A percentile compares a stretch with the other conserved stretches of the same genome.
Evolutionary conservation across 2,329 filamentous ascomycete species (phyloP).

Genomic region (Phoma sp.): DNA sequence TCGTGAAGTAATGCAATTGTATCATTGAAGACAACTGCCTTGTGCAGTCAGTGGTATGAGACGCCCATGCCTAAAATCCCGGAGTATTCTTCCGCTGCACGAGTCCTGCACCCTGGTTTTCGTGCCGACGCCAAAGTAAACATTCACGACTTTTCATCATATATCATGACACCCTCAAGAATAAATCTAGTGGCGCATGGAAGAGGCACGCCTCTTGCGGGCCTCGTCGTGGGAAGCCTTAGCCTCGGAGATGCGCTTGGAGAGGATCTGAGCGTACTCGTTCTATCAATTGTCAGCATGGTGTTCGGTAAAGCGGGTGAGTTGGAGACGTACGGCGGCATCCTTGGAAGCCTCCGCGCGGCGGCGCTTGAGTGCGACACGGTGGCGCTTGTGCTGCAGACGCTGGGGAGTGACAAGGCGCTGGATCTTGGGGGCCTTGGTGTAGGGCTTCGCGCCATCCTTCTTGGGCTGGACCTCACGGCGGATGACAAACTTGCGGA

Average conservation of each 20-base stretch:
- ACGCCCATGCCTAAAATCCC: constrained; percentile 45
- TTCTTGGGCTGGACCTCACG: constrained; percentile 97
- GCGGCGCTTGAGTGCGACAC: constrained; percentile 97
- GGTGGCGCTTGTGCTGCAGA: constrained; percentile 99
- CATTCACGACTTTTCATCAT: constrained; percentile 45
- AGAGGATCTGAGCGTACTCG: constrained; percentile 95
- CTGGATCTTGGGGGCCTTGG: constrained; percentile 99
- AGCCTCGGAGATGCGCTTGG: constrained; percentile 96
- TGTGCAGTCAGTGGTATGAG: constrained; percentile 47
- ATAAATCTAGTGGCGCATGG: constrained; percentile 55
- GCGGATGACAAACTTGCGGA: constrained; percentile 99
- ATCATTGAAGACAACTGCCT: constrained; percentile 47
- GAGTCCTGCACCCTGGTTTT: constrained; percentile 44
- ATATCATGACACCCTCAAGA: constrained; percentile 32
- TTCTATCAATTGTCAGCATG: constrained; percentile 65
- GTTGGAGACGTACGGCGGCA: constrained; percentile 78
- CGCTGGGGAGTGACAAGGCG: constrained; percentile 99
- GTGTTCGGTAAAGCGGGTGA: not conserved
- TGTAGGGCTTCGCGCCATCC: constrained; percentile 97
- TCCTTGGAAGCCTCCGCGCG: constrained; percentile 97
- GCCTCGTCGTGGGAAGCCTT: constrained; percentile 92
- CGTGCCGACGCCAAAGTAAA: constrained; percentile 48
- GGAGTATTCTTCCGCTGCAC: constrained; percentile 41
- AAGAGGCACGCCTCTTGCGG: constrained; percentile 96
- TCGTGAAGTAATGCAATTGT: constrained; percentile 48